Evolutionary conservation across 805 yeast genomes (phyloP).

Genomic region (Cyberlindnera suaveolens): DNA sequence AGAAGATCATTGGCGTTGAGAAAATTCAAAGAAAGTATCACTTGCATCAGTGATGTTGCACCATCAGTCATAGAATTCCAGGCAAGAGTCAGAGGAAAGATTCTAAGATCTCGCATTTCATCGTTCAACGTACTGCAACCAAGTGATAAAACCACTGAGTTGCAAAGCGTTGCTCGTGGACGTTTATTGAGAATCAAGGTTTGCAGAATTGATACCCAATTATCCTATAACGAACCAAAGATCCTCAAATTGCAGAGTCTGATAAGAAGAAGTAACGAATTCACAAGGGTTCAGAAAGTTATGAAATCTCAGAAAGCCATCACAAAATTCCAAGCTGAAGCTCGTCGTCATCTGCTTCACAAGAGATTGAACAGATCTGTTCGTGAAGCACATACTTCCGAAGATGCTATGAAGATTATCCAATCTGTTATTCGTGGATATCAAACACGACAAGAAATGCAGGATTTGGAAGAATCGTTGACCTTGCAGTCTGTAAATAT

Average conservation of each 20-base stretch:
- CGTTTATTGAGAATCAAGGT: slow-evolving; percentile 23
- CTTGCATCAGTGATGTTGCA: slow-evolving; percentile 19
- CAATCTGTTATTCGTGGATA: slow-evolving; percentile 34
- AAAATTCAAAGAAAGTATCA: slow-evolving; percentile 21
- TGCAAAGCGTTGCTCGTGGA: slow-evolving; percentile 44
- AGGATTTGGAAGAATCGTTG: background rate
- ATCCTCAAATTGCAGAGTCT: slow-evolving; percentile 13
- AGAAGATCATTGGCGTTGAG: slow-evolving; percentile 40
- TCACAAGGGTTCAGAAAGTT: slow-evolving; percentile 1
- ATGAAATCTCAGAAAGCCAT: slow-evolving; percentile 14
- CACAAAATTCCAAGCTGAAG: slow-evolving; percentile 29
- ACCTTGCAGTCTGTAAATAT: slow-evolving; percentile 16
- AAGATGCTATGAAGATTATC: slow-evolving; percentile 26
- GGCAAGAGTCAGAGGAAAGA: slow-evolving; percentile 29
- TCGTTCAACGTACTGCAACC: slow-evolving; percentile 9
- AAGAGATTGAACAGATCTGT: slow-evolving; percentile 16
- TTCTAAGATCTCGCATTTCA: slow-evolving; percentile 11
- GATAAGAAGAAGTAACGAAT: slow-evolving; percentile 11
- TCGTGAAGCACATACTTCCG: slow-evolving; percentile 19
- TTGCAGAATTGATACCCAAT: slow-evolving; percentile 8
- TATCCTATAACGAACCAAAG: slow-evolving; percentile 14
- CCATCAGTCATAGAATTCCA: slow-evolving; percentile 27
- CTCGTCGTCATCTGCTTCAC: slow-evolving; percentile 28
- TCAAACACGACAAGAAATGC: slow-evolving; percentile 7
- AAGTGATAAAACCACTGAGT: slow-evolving; percentile 7